A percentile compares a stretch with the other conserved stretches of the same genome.
phyloP scores from a whole-genome alignment of 1,284 basidiomycete species.

The Salmacisia buchloeana region DNA sequence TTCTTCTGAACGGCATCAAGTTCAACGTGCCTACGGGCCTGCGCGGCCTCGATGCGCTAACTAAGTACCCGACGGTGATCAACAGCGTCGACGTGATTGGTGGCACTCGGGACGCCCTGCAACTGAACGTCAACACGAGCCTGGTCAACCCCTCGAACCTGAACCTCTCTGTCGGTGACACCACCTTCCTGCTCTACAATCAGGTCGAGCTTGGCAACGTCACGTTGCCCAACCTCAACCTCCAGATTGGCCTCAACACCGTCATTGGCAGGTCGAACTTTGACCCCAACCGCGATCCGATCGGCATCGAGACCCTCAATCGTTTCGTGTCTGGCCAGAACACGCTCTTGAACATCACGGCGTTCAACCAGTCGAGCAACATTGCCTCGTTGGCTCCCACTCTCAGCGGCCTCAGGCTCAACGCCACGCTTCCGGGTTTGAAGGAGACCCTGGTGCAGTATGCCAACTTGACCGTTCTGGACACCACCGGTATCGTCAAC shows the following conservation, averaged over 20 bases:
- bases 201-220: constrained; percentile 46
- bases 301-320: constrained; percentile 64
- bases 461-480: constrained; percentile 60
- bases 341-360: constrained; percentile 50
- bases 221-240: constrained; percentile 34
- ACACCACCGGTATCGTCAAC: constrained; percentile 62
- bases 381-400: constrained; percentile 62
- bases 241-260: constrained; percentile 39
- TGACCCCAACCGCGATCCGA: constrained; percentile 62
- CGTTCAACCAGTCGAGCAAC: constrained; percentile 62
- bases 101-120: constrained; percentile 62
- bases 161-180: constrained; percentile 54
- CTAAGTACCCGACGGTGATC: constrained; percentile 60
- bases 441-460: constrained; percentile 59
- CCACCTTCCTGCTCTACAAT: constrained; percentile 58
- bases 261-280: constrained; percentile 41
- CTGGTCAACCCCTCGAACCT: constrained; percentile 72
- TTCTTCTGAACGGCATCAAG: constrained; percentile 67
- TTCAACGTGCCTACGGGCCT: constrained; percentile 68
- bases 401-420: constrained; percentile 62
- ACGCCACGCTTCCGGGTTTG: constrained; percentile 62
- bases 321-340: constrained; percentile 61
- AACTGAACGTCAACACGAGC: constrained; percentile 58
- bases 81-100: constrained; percentile 65
- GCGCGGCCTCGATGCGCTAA: constrained; percentile 63